Evolutionary conservation across 768 basidiomycete genomes (phyloP).

Genomic region (Lentinus tigrinus): DNA sequence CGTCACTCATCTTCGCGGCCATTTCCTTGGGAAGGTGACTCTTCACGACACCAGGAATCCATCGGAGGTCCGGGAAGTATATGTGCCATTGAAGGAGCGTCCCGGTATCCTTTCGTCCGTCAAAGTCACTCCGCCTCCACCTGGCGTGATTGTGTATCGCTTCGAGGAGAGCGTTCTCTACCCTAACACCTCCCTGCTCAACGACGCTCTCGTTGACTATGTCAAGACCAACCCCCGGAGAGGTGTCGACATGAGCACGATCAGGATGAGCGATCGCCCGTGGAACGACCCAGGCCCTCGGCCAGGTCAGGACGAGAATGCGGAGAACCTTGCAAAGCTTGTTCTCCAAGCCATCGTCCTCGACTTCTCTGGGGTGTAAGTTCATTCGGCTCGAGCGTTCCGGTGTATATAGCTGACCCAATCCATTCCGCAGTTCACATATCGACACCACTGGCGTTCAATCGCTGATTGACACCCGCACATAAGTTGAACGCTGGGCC

Average conservation of each 20-base stretch:
- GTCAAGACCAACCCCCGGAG: conserved; percentile 77
- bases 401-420: too few species aligned
- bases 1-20: conserved; percentile 82
- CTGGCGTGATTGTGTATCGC: conserved; percentile 89
- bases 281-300: conserved; percentile 93
- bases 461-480: conserved; percentile 84
- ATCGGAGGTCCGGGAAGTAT: conserved; percentile 69
- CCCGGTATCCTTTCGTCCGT: conserved; percentile 67
- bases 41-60: conserved; percentile 42
- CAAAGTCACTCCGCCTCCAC: conserved; percentile 72
- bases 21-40: conserved; percentile 86
- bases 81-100: conserved; percentile 65
- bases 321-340: conserved; percentile 57
- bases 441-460: conserved; percentile 93
- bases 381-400: too few species aligned
- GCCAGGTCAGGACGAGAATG: conserved; percentile 48
- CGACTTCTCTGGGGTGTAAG: conserved; percentile 84
- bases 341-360: conserved; percentile 82
- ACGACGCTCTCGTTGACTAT: conserved; percentile 74
- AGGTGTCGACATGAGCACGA: conserved; percentile 67
- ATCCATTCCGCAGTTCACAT: conserved; percentile 58
- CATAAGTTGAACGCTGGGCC: conserved; percentile 83
- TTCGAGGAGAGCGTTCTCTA: conserved; percentile 89
- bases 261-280: conserved; percentile 70
- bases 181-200: conserved; percentile 71